Base-by-base conservation (phyloP, 2,329 filamentous ascomycete species). In the Fusarium avenaceum region DNA sequence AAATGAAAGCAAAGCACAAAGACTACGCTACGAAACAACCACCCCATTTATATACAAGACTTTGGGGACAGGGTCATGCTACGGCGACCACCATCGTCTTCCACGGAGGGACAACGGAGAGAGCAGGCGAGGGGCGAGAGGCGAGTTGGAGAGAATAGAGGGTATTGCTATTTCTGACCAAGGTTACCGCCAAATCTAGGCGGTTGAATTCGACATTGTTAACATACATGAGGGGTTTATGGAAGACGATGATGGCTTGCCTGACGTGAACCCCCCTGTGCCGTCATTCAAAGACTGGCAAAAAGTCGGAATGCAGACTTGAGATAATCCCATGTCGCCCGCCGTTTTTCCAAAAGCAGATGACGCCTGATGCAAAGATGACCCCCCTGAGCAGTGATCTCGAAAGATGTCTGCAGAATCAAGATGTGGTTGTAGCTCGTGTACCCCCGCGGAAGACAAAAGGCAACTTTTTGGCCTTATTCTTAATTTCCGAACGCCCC, bases 211-310 rank as follows among this genome's bases (percentile, higher is more conserved):
- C 69, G 76, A 77, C 61, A 73, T 71, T 77, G 80, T 89, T 90
- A 90, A 89, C 87, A 84, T 90, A 90, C 88, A 90, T 87, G 79
- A 82, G 80, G 80, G 75, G 74, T 77, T 81, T 80, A 82, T 85
- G 84, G 87, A 90, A 88, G 87, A 89, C 86, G 87, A 89, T 88
- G 87, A 88, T 88, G 85, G 87, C 86, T 86, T 87, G 87, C 86
- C 86, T 87, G 84, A 83, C 81, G 61, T 73, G 73, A 72, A 69
- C 70, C 73, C 73, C 63, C 57, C 57, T 68, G 57, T 65, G 58
- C 57, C 63, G 69, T 68, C 64, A 49, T 57, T 57, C 56, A 65
- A 50, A 57, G 63, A 74, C 66, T 63, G 52, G 71, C 59, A 58
- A 67, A 38, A 65, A 70, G 51, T 66, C 48, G 68, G 57, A 62